phyloP scores from a whole-genome alignment of 805 yeast species.

The Candida vaughaniae region DNA sequence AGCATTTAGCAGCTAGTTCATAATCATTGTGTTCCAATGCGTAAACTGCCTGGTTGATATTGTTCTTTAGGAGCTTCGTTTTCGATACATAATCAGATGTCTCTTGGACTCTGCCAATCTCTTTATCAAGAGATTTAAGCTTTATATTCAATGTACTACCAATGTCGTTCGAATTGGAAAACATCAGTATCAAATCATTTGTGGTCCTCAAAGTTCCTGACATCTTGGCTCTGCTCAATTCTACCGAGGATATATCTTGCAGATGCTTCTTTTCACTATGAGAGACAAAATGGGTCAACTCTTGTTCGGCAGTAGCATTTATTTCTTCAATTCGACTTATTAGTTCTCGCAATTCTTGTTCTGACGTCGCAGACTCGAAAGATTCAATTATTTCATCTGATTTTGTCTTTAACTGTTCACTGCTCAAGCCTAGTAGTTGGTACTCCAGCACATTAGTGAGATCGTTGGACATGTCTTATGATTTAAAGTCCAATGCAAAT shows the following conservation, averaged over 20 bases:
- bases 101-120: conserved; percentile 59
- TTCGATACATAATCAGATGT: conserved; percentile 65
- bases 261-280: conserved; percentile 30
- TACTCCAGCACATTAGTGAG: conserved; percentile 1
- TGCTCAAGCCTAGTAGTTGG: conserved; percentile 1
- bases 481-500: too few species aligned
- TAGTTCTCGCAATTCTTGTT: conserved; percentile 28
- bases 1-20: conserved; percentile 74
- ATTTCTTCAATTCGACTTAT: conserved; percentile 27
- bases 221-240: conserved; percentile 61
- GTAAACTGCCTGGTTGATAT: conserved; percentile 61
- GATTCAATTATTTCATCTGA: background rate
- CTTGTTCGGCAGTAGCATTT: conserved; percentile 22
- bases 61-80: conserved; percentile 63
- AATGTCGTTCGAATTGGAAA: conserved; percentile 60
- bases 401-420: conserved; percentile 1
- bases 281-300: conserved; percentile 23
- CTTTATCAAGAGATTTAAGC: conserved; percentile 68
- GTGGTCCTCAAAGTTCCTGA: conserved; percentile 59
- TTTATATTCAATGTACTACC: conserved; percentile 68
- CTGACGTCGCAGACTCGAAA: conserved; percentile 20
- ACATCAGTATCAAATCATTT: conserved; percentile 50
- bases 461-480: too few species aligned
- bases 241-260: conserved; percentile 47
- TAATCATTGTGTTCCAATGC: conserved; percentile 71